phyloP scores from a whole-genome alignment of 2,329 filamentous ascomycete species.

The Fusarium palustre region DNA sequence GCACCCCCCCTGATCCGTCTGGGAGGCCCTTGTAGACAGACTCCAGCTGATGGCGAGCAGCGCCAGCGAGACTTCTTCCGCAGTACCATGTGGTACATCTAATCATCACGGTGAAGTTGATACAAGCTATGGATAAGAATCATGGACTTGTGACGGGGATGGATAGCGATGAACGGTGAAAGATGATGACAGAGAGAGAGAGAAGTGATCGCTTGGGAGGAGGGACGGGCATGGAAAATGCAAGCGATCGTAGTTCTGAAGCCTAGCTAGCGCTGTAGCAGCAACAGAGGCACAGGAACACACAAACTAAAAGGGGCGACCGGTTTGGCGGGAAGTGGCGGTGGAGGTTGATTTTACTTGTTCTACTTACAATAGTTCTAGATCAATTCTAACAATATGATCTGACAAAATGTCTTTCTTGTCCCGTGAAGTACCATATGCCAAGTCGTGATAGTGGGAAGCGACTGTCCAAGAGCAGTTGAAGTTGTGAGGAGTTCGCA shows the following conservation, averaged over 20 bases:
- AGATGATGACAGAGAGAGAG: conserved; percentile 5
- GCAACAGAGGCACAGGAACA: conserved; percentile 12
- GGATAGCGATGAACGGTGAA: neutral
- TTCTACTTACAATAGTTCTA: conserved; percentile 26
- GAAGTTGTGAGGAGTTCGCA: neutral
- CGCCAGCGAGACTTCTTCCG: conserved; percentile 53
- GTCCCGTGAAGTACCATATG: neutral
- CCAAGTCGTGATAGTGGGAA: too few relatives aligned
- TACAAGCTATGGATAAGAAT: neutral
- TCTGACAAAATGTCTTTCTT: conserved; percentile 4
- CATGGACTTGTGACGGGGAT: neutral
- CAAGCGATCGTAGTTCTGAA: conserved; percentile 25
- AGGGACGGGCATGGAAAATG: conserved; percentile 34
- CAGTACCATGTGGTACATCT: conserved; percentile 61
- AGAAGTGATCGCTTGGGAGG: conserved; percentile 34
- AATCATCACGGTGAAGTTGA: conserved; percentile 1
- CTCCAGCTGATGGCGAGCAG: conserved; percentile 47
- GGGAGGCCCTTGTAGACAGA: conserved; percentile 44
- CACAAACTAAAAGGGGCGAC: conserved; percentile 50
- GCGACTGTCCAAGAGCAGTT: neutral
- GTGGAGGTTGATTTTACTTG: conserved; percentile 48
- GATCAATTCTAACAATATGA: conserved; percentile 23
- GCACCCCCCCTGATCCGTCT: conserved; percentile 50
- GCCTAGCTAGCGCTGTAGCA: conserved; percentile 1
- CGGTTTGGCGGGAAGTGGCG: conserved; percentile 53